Base-by-base conservation (phyloP, 163 green algal species). In the Volvox carteri region DNA sequence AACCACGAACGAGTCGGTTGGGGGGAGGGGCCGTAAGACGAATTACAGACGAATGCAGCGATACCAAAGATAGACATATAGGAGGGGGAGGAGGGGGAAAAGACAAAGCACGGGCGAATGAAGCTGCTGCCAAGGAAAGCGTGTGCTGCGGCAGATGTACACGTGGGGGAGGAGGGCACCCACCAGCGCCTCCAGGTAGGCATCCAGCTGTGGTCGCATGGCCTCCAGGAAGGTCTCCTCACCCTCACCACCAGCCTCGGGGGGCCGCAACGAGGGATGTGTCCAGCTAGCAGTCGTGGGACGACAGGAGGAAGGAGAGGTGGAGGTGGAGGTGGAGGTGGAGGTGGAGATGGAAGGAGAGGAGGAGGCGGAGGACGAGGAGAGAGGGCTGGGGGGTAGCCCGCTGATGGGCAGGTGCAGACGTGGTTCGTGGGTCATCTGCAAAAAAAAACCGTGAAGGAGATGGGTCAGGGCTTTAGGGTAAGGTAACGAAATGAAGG, bases 381-480 rank as follows among this genome's bases (percentile, higher is more conserved):
- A 14, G 48, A 16, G 4, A 16, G 52, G 30, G 0, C 86, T 83
- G 4, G 84, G 73, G 11, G 81, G 84, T 41, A 90, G 75, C n/a
- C 35, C 50, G 37, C 56, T 44, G 48, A 92, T 19, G 50, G 78
- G 83, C 78, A 94, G 21, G 48, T 92, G 90, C 74, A 94, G 88
- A 1, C 70, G 60, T 3, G 92, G 90, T 70, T 94, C 92, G 83
- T 93, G 88, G 52, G 92, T 90, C 85, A 92, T 94, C 92, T 94
- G 88, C 14, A 23, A 16, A 44, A 74, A n/a, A n/a, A n/a, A n/a
- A n/a, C n/a, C n/a, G n/a, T n/a, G n/a, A 78, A 39, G 35, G 41
- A 56, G 56, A 35, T 16, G n/a, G 62, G 62, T 11, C n/a, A 73
- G 62, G 62, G 62, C n/a, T n/a, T n/a, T n/a, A n/a, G n/a, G n/a